Conservation (phyloP, 2,329 filamentous ascomycete species). For the Diaporthe aspalathi region DNA sequence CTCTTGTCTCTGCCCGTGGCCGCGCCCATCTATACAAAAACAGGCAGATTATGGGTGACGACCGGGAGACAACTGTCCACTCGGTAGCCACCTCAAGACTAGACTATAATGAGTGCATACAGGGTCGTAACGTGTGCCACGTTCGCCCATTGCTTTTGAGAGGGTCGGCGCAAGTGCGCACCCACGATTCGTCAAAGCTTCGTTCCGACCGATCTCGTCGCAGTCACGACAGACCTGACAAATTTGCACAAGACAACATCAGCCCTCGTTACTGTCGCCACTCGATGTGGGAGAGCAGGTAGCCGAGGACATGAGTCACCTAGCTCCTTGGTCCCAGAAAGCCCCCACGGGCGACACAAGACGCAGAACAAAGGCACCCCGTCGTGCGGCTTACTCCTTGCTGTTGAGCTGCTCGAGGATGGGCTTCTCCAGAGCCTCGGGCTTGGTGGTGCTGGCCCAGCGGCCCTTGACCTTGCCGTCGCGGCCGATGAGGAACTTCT, state of each 20-base stretch:
- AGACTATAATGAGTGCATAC: slow-evolving; percentile 24
- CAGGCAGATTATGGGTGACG: neutral
- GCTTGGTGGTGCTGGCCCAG: slow-evolving; percentile 91
- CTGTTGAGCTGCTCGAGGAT: slow-evolving; percentile 81
- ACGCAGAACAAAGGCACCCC: neutral
- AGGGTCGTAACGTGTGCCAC: slow-evolving; percentile 18
- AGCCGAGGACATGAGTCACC: neutral
- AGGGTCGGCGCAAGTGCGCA: slow-evolving; percentile 13
- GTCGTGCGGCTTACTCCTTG: slow-evolving; percentile 50
- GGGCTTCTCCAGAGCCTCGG: slow-evolving; percentile 78
- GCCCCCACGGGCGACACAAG: neutral
- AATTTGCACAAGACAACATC: slow-evolving; percentile 24
- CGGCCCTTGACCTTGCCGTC: slow-evolving; percentile 88
- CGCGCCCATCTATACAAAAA: neutral
- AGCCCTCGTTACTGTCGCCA: slow-evolving; percentile 28
- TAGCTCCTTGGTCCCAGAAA: neutral
- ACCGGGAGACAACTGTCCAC: neutral
- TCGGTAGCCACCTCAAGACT: slow-evolving; percentile 12
- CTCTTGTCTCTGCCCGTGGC: neutral
- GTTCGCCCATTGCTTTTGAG: neutral
- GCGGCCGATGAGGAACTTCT: slow-evolving; percentile 92
- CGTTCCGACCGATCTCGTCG: slow-evolving; percentile 25
- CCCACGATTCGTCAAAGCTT: slow-evolving; percentile 28
- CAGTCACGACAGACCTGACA: slow-evolving; percentile 31
- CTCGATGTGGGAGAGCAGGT: slow-evolving; percentile 8